These are phyloP conservation scores for Globisporangium yorkense DNA, from an alignment of 352 stramenopile species.

Conservation along the genomic window DNA sequence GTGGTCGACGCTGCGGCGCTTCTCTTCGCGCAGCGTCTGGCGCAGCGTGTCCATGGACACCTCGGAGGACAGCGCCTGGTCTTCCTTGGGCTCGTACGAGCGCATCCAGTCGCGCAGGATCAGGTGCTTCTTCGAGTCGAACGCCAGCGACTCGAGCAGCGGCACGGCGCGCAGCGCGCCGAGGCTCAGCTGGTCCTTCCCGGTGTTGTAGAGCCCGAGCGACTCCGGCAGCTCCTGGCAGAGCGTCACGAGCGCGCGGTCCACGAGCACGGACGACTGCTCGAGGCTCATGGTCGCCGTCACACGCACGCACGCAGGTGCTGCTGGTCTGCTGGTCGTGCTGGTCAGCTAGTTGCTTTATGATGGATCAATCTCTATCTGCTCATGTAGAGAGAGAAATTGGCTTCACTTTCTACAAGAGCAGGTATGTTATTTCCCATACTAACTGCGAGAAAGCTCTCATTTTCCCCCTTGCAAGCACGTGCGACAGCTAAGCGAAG, in stretches of 20 bases:
- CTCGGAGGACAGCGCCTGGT: slow-evolving; percentile 43
- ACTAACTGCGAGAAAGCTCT: not conserved
- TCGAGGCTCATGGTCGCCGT: slow-evolving; percentile 46
- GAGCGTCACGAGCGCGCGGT: slow-evolving; percentile 74
- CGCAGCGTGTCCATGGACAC: slow-evolving; percentile 55
- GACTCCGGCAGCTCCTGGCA: slow-evolving; percentile 73
- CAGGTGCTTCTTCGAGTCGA: slow-evolving; percentile 55
- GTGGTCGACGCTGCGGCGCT: slow-evolving; percentile 35
- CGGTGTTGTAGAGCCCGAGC: slow-evolving; percentile 69
- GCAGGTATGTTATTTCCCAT: not conserved
- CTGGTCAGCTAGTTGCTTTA: not conserved
- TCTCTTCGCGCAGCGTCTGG: slow-evolving; percentile 38
- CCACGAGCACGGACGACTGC: slow-evolving; percentile 64
- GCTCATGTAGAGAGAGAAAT: not conserved
- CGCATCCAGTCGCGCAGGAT: slow-evolving; percentile 78
- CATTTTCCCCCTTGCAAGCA: not conserved
- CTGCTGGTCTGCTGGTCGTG: not conserved
- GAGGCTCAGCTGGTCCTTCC: slow-evolving; percentile 60
- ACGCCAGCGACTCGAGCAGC: slow-evolving; percentile 42
- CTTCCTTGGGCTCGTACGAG: slow-evolving; percentile 40
- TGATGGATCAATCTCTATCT: not conserved
- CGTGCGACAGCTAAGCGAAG: not conserved
- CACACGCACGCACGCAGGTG: not conserved
- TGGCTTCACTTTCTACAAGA: not conserved
- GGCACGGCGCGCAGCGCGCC: slow-evolving; percentile 45